These are phyloP conservation scores for Penicillium sp. DNA, from an alignment of 2,329 filamentous ascomycete genomes.

Conservation along the genomic window DNA sequence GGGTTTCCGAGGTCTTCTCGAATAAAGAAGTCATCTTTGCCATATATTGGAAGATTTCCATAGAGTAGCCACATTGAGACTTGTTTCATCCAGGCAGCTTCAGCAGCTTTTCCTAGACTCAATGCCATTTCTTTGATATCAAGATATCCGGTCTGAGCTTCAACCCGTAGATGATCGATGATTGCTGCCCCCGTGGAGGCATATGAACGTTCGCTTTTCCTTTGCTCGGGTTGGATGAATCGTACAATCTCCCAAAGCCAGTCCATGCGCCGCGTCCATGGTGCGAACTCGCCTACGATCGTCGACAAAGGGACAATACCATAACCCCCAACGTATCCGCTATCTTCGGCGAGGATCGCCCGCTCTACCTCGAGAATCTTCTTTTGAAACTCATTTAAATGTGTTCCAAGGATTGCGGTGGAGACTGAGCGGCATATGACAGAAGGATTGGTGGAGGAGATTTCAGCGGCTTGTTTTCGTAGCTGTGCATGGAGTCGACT, in stretches of 20 bases:
- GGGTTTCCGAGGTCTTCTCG: constrained; percentile 46
- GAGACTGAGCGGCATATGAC: constrained; percentile 86
- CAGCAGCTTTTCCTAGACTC: constrained; percentile 73
- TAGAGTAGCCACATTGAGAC: constrained; percentile 89
- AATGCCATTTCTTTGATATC: constrained; percentile 79
- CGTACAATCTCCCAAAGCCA: constrained; percentile 78
- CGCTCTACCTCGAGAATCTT: constrained; percentile 84
- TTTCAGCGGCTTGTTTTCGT: constrained; percentile 64
- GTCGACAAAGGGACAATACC: constrained; percentile 89
- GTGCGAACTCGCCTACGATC: constrained; percentile 80
- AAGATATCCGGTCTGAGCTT: constrained; percentile 82
- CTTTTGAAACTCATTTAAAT: constrained; percentile 77
- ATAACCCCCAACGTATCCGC: constrained; percentile 82
- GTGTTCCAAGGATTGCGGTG: constrained; percentile 70
- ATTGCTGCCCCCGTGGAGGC: constrained; percentile 68
- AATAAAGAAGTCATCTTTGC: constrained; percentile 85
- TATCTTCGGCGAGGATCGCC: constrained; percentile 72
- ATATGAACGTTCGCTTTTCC: constrained; percentile 26
- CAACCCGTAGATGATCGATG: constrained; percentile 73
- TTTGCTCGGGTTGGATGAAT: constrained; percentile 61
- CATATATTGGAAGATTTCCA: constrained; percentile 76
- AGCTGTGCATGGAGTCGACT: constrained; percentile 76
- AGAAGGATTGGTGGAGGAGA: constrained; percentile 72
- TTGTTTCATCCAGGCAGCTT: constrained; percentile 89
- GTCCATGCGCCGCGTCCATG: constrained; percentile 79